A percentile compares a stretch with the other conserved stretches of the same genome.
Evolutionary conservation across 768 basidiomycete genomes (phyloP).

Genomic region (Rubroboletus satanas): DNA sequence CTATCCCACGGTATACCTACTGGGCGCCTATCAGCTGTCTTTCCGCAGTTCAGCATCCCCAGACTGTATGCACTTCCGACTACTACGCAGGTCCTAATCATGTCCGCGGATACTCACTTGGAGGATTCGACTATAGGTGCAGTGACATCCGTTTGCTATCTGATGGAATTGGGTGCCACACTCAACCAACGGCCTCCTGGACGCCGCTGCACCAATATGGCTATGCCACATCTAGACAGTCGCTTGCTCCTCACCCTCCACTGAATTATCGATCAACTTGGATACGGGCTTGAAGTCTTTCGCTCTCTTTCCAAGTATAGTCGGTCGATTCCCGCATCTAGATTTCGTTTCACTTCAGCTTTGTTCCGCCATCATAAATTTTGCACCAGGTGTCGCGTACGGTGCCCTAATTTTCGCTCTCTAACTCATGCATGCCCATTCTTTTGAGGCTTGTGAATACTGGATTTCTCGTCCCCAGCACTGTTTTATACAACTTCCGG

Average conservation of each 20-base stretch:
- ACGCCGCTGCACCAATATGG: conserved; percentile 37
- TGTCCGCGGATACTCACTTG: conserved; percentile 57
- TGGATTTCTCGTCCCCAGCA: conserved; percentile 26
- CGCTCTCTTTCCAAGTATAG: conserved; percentile 1
- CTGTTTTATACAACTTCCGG: conserved; percentile 23
- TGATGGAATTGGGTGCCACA: conserved; percentile 37
- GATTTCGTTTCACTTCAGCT: conserved; percentile 26
- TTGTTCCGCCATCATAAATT: conserved; percentile 27
- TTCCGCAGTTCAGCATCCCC: conserved; percentile 50
- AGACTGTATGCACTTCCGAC: conserved; percentile 54
- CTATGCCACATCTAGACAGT: conserved; percentile 40
- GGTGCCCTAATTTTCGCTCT: conserved; percentile 39
- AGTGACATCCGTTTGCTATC: conserved; percentile 44
- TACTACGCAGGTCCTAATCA: conserved; percentile 46
- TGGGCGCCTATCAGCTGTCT: conserved; percentile 26
- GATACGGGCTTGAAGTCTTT: conserved; percentile 42
- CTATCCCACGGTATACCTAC: conserved; percentile 19
- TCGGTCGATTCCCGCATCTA: conserved; percentile 17
- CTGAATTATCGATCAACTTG: conserved; percentile 48
- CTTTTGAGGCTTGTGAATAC: conserved; percentile 36
- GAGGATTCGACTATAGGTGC: conserved; percentile 50
- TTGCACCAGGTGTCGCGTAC: conserved; percentile 31
- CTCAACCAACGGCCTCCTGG: conserved; percentile 44
- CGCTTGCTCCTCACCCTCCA: conserved; percentile 41
- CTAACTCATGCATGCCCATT: conserved; percentile 35